Evolutionary conservation across 1,284 basidiomycete genomes (phyloP).

Genomic region (Ganoderma resinaceum): DNA sequence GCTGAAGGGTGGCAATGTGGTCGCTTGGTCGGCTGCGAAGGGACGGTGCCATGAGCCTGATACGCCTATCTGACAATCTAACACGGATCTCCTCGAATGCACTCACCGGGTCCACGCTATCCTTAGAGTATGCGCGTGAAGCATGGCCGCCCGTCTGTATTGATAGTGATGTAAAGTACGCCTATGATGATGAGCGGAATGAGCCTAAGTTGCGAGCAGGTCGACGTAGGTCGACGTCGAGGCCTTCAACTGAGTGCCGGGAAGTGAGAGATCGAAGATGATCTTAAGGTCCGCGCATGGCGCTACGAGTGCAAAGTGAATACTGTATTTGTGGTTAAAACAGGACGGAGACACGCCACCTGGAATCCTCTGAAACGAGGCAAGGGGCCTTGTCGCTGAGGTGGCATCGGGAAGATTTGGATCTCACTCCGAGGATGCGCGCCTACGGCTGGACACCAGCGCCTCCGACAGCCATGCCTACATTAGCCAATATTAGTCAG

Average conservation of each 20-base stretch:
- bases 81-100: background rate
- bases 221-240: background rate
- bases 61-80: constrained; percentile 17
- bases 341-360: background rate
- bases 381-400: background rate
- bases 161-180: background rate
- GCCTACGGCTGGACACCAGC: background rate
- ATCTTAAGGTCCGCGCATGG: background rate
- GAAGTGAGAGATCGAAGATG: background rate
- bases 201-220: background rate
- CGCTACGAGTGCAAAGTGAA: background rate
- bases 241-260: background rate
- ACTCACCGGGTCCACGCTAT: background rate
- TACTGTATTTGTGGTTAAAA: background rate
- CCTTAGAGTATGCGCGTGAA: background rate
- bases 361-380: background rate
- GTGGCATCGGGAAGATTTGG: background rate
- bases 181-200: background rate
- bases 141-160: background rate
- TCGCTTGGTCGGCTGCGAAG: constrained; percentile 18
- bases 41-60: constrained; percentile 17
- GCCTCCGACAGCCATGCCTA: background rate
- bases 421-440: background rate
- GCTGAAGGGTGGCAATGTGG: constrained; percentile 11
- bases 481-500: background rate